Evolutionary conservation across 1,284 basidiomycete genomes (phyloP).

Genomic region (Irpex sp.): DNA sequence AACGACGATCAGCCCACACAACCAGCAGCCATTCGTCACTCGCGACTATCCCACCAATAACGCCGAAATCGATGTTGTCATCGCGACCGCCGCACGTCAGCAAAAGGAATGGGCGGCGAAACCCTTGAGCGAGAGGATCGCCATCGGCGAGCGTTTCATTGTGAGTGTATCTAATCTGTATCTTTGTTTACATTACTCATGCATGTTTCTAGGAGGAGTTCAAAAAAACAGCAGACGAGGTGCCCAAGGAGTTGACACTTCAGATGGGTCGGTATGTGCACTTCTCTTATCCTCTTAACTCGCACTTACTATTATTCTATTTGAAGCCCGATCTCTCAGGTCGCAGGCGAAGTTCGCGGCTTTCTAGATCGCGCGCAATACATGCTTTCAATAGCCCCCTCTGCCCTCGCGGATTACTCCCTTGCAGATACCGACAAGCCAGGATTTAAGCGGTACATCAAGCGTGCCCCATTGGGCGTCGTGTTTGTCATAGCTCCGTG

Average conservation of each 20-base stretch:
- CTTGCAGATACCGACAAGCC: conserved; percentile 89
- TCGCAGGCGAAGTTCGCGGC: conserved; percentile 84
- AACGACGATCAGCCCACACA: conserved; percentile 80
- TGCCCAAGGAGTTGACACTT: conserved; percentile 80
- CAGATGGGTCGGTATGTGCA: conserved; percentile 81
- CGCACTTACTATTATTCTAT: conserved; percentile 6
- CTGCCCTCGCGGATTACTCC: conserved; percentile 61
- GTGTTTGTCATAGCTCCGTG: conserved; percentile 90
- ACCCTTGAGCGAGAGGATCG: conserved; percentile 77
- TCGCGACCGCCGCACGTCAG: conserved; percentile 68
- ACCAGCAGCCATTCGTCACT: conserved; percentile 64
- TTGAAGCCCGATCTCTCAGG: conserved; percentile 80
- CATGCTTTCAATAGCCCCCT: conserved; percentile 75
- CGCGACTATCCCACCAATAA: conserved; percentile 61
- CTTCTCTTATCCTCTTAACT: neutral
- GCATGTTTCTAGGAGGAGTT: conserved; percentile 71
- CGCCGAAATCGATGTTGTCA: conserved; percentile 65
- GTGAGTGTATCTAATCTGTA: conserved; percentile 45
- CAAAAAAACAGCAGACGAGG: conserved; percentile 71
- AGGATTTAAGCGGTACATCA: conserved; percentile 87
- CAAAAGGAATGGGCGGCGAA: conserved; percentile 82
- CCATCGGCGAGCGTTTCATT: conserved; percentile 82
- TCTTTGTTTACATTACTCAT: neutral
- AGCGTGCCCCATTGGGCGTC: conserved; percentile 88
- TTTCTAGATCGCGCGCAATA: conserved; percentile 87